phyloP scores from a whole-genome alignment of 345 rosid species.

The Populus nigra region DNA sequence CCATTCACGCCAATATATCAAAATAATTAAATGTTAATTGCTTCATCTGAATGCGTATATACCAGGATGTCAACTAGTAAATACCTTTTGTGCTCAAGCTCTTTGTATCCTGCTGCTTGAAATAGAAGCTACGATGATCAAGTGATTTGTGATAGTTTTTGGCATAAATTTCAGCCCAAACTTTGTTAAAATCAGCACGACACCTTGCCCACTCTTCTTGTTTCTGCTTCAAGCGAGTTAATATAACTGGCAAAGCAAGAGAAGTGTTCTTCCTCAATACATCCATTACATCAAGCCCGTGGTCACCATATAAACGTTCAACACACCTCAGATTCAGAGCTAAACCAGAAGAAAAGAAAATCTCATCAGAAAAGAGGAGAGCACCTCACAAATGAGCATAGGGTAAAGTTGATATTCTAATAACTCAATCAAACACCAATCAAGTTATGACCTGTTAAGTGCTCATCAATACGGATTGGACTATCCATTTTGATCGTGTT shows the following conservation, averaged over 20 bases:
- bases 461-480: conserved; percentile 65
- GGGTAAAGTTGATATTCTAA: conserved; percentile 5
- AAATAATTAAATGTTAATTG: background rate
- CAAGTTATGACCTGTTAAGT: conserved; percentile 69
- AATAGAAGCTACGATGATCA: conserved; percentile 96
- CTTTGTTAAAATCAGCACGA: conserved; percentile 91
- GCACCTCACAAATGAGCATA: conserved; percentile 3
- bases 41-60: background rate
- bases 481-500: conserved; percentile 55
- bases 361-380: conserved; percentile 10
- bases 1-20: background rate
- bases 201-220: conserved; percentile 96
- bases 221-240: conserved; percentile 94
- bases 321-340: conserved; percentile 90
- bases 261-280: conserved; percentile 75
- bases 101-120: conserved; percentile 96
- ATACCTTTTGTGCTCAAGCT: conserved; percentile 91
- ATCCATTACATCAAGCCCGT: conserved; percentile 95
- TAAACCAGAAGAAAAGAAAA: conserved; percentile 31
- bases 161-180: conserved; percentile 93
- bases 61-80: conserved; percentile 6
- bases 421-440: conserved; percentile 8
- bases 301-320: conserved; percentile 94
- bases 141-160: conserved; percentile 96
- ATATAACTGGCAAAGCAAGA: conserved; percentile 85